phyloP scores from a whole-genome alignment of 805 yeast genomes.

The Jamesozyma hellenica region DNA sequence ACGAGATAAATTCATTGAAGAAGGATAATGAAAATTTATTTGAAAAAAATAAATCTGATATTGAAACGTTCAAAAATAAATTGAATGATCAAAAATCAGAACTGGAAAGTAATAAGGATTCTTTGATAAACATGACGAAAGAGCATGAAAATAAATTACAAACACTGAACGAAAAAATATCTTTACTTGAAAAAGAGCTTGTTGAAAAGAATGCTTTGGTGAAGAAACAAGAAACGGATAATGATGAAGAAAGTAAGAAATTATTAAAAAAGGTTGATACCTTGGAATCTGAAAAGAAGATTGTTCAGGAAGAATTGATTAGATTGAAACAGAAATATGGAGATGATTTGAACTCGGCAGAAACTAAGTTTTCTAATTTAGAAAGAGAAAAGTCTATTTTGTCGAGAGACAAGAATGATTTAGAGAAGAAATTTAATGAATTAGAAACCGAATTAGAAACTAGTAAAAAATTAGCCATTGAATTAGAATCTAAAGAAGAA shows the following conservation, averaged over 20 bases:
- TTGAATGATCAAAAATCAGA: not conserved
- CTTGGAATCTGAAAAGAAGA: not conserved
- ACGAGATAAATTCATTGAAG: not conserved
- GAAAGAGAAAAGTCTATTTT: not conserved
- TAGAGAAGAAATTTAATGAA: not conserved
- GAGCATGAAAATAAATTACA: not conserved
- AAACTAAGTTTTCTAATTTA: too few relatives aligned
- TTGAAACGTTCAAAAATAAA: not conserved
- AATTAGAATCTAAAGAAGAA: not conserved
- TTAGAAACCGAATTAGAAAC: not conserved
- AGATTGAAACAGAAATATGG: not conserved
- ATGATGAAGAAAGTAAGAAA: not conserved
- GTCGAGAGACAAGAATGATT: not conserved
- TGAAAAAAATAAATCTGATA: not conserved
- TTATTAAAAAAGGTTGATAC: not conserved
- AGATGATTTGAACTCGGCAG: too few relatives aligned
- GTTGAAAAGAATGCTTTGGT: not conserved
- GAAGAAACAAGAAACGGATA: not conserved
- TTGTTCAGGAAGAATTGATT: not conserved
- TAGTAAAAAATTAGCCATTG: not conserved
- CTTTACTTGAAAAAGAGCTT: not conserved
- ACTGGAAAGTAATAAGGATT: not conserved
- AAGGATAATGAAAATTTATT: not conserved
- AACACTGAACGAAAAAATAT: not conserved
- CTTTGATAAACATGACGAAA: not conserved